Percentiles rank a stretch among this genome's conserved stretches.
Evolutionary conservation across 2,329 filamentous ascomycete species (phyloP).

Genomic region (Fusarium irregulare): DNA sequence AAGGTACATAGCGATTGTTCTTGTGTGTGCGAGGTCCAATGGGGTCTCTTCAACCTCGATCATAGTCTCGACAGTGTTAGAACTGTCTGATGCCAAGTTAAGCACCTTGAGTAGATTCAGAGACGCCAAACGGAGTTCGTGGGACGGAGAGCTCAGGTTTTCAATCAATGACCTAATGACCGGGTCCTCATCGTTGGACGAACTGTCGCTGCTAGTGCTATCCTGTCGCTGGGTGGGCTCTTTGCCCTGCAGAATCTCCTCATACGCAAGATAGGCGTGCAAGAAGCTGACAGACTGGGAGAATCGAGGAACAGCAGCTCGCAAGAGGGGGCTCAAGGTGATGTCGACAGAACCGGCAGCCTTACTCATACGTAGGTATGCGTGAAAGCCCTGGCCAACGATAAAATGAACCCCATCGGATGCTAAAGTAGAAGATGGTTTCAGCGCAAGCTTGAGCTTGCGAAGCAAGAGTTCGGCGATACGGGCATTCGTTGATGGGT

Average conservation of each 20-base stretch:
- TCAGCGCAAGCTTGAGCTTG: constrained; percentile 73
- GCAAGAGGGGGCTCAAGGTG: constrained; percentile 72
- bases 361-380: constrained; percentile 75
- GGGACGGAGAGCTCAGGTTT: constrained; percentile 81
- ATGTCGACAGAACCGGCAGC: constrained; percentile 68
- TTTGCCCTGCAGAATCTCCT: constrained; percentile 50
- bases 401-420: constrained; percentile 78
- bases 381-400: constrained; percentile 78
- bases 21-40: constrained; percentile 78
- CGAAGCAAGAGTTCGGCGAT: constrained; percentile 73
- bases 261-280: constrained; percentile 69
- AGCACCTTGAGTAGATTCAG: constrained; percentile 77
- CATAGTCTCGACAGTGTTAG: constrained; percentile 63
- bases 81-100: constrained; percentile 43
- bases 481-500: constrained; percentile 73
- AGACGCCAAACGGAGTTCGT: constrained; percentile 77
- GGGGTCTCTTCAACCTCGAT: constrained; percentile 83
- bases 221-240: constrained; percentile 40
- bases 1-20: constrained; percentile 85
- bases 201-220: constrained; percentile 57
- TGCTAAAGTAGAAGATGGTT: constrained; percentile 67
- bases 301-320: constrained; percentile 73
- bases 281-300: constrained; percentile 74
- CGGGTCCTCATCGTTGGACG: constrained; percentile 63
- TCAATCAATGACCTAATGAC: constrained; percentile 74